These are phyloP conservation scores for Aegilops umbellulata DNA, from an alignment of 176 grass and related monocot species.

Conservation along the genomic window DNA sequence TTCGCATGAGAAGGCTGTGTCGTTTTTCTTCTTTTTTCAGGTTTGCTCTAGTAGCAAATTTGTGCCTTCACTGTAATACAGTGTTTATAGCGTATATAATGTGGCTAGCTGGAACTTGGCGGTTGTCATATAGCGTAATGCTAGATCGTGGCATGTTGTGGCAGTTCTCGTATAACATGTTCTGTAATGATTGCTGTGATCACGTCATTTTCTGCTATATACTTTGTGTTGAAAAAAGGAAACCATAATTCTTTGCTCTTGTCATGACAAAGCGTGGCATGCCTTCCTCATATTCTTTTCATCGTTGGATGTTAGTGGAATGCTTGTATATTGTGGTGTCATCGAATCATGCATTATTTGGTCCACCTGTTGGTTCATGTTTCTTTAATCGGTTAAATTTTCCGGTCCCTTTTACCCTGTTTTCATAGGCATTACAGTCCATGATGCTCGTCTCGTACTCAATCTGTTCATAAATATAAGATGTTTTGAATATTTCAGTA, in stretches of 20 bases:
- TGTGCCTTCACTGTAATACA: neutral
- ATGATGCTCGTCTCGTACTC: no score
- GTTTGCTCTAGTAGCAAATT: conserved; percentile 32
- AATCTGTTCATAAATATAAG: no score
- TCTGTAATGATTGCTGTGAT: neutral
- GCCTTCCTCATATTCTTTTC: neutral
- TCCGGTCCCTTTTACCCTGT: neutral
- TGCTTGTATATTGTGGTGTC: neutral
- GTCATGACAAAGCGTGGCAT: conserved; percentile 12
- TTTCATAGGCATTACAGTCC: neutral
- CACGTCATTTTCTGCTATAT: neutral
- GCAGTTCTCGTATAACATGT: neutral
- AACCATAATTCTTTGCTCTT: neutral
- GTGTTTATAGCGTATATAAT: neutral
- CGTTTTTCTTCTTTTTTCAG: conserved; percentile 9
- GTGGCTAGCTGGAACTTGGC: neutral
- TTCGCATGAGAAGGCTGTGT: neutral
- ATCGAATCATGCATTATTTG: neutral
- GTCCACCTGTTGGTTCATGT: neutral
- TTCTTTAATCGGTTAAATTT: neutral
- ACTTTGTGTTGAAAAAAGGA: neutral
- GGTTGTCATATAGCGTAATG: neutral
- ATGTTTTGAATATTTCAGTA: no score
- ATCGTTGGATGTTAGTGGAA: conserved; percentile 22
- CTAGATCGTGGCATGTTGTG: conserved; percentile 23